Base-by-base conservation (phyloP, 1,284 basidiomycete genomes). In the Takashimella tepidaria region DNA sequence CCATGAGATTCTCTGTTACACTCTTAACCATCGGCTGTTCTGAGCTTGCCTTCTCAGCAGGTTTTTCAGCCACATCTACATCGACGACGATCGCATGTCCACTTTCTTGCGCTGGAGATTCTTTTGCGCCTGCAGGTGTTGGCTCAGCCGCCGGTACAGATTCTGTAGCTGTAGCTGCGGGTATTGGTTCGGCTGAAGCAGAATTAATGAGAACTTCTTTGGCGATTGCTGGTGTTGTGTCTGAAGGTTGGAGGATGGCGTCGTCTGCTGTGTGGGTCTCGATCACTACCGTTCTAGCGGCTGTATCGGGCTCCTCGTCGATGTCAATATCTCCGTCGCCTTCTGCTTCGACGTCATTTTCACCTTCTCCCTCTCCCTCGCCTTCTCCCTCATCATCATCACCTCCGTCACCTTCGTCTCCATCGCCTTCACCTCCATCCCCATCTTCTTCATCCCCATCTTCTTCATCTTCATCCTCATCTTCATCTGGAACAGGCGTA, bases 401-500 rank as follows among this genome's bases (percentile, higher is more conserved):
- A 42, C 53, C 51, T 20, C 41, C 20, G 48, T 22, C 20, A 22
- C 27, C 44, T 42, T 55, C 52, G 8, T 50, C 44, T 24, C 25
- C 44, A 2, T 47, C 46, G 2, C 25, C 46, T 12, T 47, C 46
- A n/a, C 20, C 46, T 5, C 12, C 26, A 26, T 47, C 46, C 16
- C 37, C 46, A 6, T 11, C 46, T 6, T 47, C 46, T n/a, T 47
- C 46, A 20, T 43, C 42, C 6, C 31, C 31, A 8, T n/a, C 42
- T 6, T 21, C 42, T 6, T 43, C 42, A 6, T 43, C 42, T 10
- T 43, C 42, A 6, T 43, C 42, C 46, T 47, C 54, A 25, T 60
- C 55, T 23, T 60, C 58, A 1, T 53, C 47, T 13, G 20, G 40
- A 24, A 57, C 54, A 4, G 59, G 55, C 4, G 55, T 55, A 3